phyloP scores from a whole-genome alignment of 1,139 yeast species.

The Candida sanyaensis region DNA sequence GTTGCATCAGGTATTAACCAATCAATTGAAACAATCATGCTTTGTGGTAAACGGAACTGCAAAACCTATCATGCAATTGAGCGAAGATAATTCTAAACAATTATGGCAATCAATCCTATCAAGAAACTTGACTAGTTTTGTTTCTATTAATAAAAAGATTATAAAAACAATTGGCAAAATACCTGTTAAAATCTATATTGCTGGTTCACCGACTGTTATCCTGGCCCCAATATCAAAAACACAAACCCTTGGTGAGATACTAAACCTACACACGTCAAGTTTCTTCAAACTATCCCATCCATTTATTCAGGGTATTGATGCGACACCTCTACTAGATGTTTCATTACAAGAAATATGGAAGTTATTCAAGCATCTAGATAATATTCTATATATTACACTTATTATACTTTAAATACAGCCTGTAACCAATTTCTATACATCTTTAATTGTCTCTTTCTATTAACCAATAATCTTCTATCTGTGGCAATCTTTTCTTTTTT shows the following conservation, averaged over 20 bases:
- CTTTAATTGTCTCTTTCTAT: slow-evolving; percentile 86
- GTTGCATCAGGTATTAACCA: slow-evolving; percentile 61
- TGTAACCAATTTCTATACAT: slow-evolving; percentile 98
- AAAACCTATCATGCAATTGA: slow-evolving; percentile 71
- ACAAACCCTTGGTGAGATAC: slow-evolving; percentile 41
- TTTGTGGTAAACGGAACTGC: slow-evolving; percentile 73
- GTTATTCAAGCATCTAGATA: slow-evolving; percentile 65
- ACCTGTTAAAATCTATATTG: slow-evolving; percentile 63
- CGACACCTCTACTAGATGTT: slow-evolving; percentile 39
- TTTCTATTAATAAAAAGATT: slow-evolving; percentile 28
- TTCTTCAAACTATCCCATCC: slow-evolving; percentile 50
- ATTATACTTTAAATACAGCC: slow-evolving; percentile 63
- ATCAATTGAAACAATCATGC: slow-evolving; percentile 79
- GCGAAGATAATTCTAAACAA: slow-evolving; percentile 56
- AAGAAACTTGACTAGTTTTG: slow-evolving; percentile 31
- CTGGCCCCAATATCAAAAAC: slow-evolving; percentile 49
- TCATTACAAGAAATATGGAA: slow-evolving; percentile 56
- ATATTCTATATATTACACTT: slow-evolving; percentile 64
- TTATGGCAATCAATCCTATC: slow-evolving; percentile 56
- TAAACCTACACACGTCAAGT: slow-evolving; percentile 45
- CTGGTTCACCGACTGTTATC: slow-evolving; percentile 45
- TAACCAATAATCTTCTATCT: slow-evolving; percentile 87
- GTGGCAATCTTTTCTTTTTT: slow-evolving; percentile 76
- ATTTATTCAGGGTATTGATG: slow-evolving; percentile 63
- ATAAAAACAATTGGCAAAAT: slow-evolving; percentile 39